These are phyloP conservation scores for Drosera capensis DNA, from an alignment of 148 eudicot species.

Conservation along the genomic window DNA sequence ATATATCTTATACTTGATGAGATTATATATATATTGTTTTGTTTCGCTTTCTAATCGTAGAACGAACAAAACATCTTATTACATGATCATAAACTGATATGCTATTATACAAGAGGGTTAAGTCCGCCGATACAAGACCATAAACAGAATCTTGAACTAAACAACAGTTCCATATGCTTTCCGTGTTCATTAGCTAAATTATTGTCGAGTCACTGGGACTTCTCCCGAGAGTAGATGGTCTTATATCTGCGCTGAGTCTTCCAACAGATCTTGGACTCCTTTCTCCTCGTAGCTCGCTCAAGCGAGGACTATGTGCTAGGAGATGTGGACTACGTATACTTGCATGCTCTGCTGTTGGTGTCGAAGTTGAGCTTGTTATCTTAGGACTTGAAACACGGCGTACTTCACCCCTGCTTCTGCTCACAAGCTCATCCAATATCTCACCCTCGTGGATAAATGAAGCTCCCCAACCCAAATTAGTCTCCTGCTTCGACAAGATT, in stretches of 20 bases:
- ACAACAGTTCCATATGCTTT: too few species aligned
- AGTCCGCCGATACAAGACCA: too few species aligned
- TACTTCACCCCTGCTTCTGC: conserved; percentile 45
- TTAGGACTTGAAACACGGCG: conserved; percentile 28
- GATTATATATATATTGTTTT: too few species aligned
- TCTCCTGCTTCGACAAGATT: conserved; percentile 15
- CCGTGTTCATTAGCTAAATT: conserved; percentile 5
- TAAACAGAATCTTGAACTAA: too few species aligned
- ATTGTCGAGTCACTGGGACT: conserved; percentile 12
- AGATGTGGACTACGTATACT: conserved; percentile 21
- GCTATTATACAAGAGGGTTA: too few species aligned
- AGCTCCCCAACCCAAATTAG: conserved; percentile 16
- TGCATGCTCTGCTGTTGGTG: conserved; percentile 22
- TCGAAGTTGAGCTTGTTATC: conserved; percentile 29
- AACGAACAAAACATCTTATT: too few species aligned
- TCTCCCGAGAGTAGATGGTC: conserved; percentile 24
- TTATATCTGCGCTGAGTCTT: conserved; percentile 21
- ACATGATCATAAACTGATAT: too few species aligned
- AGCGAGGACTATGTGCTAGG: conserved; percentile 26
- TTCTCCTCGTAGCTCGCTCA: conserved; percentile 19
- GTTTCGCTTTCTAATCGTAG: too few species aligned
- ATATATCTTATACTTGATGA: too few species aligned
- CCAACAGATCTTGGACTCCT: conserved; percentile 8
- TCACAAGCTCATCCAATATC: conserved; percentile 27
- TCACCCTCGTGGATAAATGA: conserved; percentile 22